Base-by-base conservation (phyloP, 768 basidiomycete genomes). In the Boletellus ananiceps region DNA sequence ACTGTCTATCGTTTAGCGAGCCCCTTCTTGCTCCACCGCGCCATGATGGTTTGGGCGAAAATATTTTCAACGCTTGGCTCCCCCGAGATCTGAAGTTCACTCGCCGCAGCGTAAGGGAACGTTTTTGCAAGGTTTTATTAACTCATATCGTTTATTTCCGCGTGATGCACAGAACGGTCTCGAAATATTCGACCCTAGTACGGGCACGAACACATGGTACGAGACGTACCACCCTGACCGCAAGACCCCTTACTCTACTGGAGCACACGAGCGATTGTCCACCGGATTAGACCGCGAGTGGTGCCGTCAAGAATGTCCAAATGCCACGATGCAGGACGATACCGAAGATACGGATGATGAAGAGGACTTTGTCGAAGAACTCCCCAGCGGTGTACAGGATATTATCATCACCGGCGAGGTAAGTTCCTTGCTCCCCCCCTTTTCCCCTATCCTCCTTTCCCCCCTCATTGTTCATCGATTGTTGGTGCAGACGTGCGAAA, bases 341-440 rank as follows among this genome's bases (percentile, higher is more conserved):
- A 43, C 50, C 56, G 74, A 74, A n/a, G 56, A 55, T 3, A 44
- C 1, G 45, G 69, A 75, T 15, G 69, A 72, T 50, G 72, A 70
- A 38, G 66, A 67, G 40, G 71, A 76, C 57, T 63, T 63, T 15
- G 68, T 70, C 15, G 65, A 66, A 59, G 66, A 75, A 43, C 49
- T 57, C 7, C 56, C 57, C 4, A 75, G 73, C 49, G 74, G 75
- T 31, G 65, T 80, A n/a, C 62, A 66, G 46, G 79, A 80, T 55
- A 76, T 80, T 29, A 62, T 82, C 51, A 66, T 80, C 46, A 76
- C 76, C 13, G 80, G 79, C 32, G 69, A 77, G 60, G 77, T 77
- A 50, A 19, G 71, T 58, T 9, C 9, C 4, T 11, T 29, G 29
- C 29, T 29, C 29, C 8, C 23, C 23, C 4, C 23, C 40, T 46